Evolutionary conservation across 768 basidiomycete genomes (phyloP).

Genomic region (Leccinum rimulosum): DNA sequence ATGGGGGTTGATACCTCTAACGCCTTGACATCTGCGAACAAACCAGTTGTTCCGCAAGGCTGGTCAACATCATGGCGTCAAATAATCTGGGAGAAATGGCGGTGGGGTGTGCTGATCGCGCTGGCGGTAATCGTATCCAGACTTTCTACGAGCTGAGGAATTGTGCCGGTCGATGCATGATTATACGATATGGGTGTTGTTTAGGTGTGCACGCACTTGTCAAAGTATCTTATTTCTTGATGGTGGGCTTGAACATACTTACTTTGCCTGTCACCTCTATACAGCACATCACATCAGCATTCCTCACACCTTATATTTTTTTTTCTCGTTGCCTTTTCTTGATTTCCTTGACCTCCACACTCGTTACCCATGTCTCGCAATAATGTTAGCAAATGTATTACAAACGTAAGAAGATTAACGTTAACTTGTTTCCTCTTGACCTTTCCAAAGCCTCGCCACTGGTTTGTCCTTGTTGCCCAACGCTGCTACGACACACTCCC

Average conservation of each 20-base stretch:
- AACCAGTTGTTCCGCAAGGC: constrained; percentile 38
- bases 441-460: constrained; percentile 52
- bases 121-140: constrained; percentile 77
- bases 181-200: constrained; percentile 17
- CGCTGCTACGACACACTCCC: constrained; percentile 48
- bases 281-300: constrained; percentile 10
- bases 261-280: constrained; percentile 6
- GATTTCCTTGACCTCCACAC: constrained; percentile 5
- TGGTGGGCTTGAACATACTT: constrained; percentile 13
- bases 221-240: constrained; percentile 17
- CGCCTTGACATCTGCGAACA: constrained; percentile 26
- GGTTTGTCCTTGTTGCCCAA: constrained; percentile 36
- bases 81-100: constrained; percentile 80
- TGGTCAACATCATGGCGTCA: constrained; percentile 64
- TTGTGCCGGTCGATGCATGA: background rate
- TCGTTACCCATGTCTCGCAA: constrained; percentile 22
- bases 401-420: constrained; percentile 14
- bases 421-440: background rate
- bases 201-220: constrained; percentile 17
- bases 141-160: constrained; percentile 51
- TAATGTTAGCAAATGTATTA: constrained; percentile 28
- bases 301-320: constrained; percentile 11
- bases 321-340: constrained; percentile 10
- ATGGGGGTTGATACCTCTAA: constrained; percentile 17
- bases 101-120: constrained; percentile 76